phyloP scores from a whole-genome alignment of 2,329 filamentous ascomycete genomes.

The Cladosporium halotolerans region DNA sequence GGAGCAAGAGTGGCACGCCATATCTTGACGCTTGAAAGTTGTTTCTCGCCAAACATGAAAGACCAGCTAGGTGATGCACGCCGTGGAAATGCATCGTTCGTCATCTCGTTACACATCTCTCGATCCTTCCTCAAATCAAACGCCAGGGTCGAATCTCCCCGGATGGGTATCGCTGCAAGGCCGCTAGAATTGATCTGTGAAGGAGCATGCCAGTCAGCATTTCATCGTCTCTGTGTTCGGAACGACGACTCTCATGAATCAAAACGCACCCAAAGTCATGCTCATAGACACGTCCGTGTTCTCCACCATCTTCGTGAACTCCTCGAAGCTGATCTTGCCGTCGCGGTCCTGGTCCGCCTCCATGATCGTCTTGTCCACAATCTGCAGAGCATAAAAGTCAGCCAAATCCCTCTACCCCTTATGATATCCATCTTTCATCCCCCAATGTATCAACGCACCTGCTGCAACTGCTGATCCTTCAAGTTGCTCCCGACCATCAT shows the following conservation, averaged over 20 bases:
- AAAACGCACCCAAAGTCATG: conserved; percentile 56
- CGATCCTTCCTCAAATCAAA: neutral
- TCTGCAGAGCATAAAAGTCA: conserved; percentile 42
- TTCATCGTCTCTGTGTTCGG: too few species aligned
- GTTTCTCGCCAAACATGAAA: neutral
- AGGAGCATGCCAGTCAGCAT: neutral
- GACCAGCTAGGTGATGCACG: neutral
- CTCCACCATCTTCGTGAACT: conserved; percentile 98
- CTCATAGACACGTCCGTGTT: conserved; percentile 70
- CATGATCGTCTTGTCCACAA: conserved; percentile 99
- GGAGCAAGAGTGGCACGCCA: too few species aligned
- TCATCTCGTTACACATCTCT: conserved; percentile 1
- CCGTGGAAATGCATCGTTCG: conserved; percentile 9
- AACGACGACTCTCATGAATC: too few species aligned
- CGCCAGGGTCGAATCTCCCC: conserved; percentile 1
- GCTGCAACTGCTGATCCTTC: conserved; percentile 97
- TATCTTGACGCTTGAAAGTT: too few species aligned
- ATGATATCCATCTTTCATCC: neutral
- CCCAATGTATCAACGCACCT: conserved; percentile 39
- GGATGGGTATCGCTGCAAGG: conserved; percentile 6
- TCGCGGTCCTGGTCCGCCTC: conserved; percentile 94
- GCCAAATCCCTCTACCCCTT: neutral
- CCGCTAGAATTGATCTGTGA: conserved; percentile 7
- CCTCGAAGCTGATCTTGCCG: conserved; percentile 97
- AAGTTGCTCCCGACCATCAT: conserved; percentile 99